Conservation (phyloP, 441 rosid genomes). For the Mallotus japonicus region DNA sequence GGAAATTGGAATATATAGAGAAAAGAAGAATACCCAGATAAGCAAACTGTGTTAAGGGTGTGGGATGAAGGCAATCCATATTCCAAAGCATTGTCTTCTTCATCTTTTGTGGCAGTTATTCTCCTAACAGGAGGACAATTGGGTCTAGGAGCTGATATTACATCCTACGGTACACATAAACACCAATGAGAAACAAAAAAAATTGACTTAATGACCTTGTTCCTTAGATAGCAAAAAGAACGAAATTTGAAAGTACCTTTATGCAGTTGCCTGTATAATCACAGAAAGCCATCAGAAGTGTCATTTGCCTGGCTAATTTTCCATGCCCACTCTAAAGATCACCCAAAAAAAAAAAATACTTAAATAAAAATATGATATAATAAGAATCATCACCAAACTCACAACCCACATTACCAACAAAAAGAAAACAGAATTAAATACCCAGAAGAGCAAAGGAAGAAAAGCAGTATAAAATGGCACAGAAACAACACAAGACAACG, state of each 20-base stretch:
- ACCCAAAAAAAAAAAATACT: conserved; percentile 17
- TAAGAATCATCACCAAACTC: conserved; percentile 13
- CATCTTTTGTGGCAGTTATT: conserved; percentile 88
- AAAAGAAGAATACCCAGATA: conserved; percentile 64
- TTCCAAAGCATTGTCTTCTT: conserved; percentile 93
- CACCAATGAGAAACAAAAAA: conserved; percentile 20
- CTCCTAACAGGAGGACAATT: conserved; percentile 84
- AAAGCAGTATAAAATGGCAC: conserved; percentile 96
- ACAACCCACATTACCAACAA: neutral
- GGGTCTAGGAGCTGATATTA: conserved; percentile 93
- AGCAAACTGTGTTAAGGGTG: conserved; percentile 87
- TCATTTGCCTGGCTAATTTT: conserved; percentile 96
- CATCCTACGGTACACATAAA: conserved; percentile 50
- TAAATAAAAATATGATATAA: conserved; percentile 6
- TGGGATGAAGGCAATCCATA: conserved; percentile 99
- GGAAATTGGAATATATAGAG: neutral
- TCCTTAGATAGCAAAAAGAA: conserved; percentile 2
- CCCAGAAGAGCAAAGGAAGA: conserved; percentile 98
- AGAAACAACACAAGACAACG: conserved; percentile 85
- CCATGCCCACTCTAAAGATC: conserved; percentile 90
- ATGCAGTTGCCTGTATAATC: conserved; percentile 84
- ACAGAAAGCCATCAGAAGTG: conserved; percentile 89
- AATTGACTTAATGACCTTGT: neutral
- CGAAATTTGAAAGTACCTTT: conserved; percentile 48
- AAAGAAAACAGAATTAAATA: conserved; percentile 23